These are phyloP conservation scores for Cladosporium sp. DNA, from an alignment of 2,329 filamentous ascomycete species.

Conservation along the genomic window DNA sequence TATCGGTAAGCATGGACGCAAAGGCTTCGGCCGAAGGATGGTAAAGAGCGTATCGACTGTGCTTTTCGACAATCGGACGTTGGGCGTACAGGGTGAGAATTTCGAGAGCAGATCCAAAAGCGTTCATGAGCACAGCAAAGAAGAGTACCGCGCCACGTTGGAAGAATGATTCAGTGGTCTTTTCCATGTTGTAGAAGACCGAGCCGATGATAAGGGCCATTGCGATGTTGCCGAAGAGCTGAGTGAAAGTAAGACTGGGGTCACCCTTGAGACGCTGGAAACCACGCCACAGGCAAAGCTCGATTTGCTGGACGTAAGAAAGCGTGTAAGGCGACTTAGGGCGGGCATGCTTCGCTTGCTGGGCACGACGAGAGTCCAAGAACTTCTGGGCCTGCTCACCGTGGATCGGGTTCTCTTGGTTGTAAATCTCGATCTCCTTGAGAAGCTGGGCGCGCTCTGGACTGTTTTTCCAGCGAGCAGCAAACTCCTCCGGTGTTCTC, in stretches of 20 bases:
- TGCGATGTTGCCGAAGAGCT: slow-evolving; percentile 66
- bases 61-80: slow-evolving; percentile 89
- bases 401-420: slow-evolving; percentile 42
- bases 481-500: slow-evolving; percentile 48
- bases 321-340: slow-evolving; percentile 77
- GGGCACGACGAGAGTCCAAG: slow-evolving; percentile 41
- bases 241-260: slow-evolving; percentile 66
- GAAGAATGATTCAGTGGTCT: slow-evolving; percentile 69
- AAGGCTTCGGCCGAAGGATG: slow-evolving; percentile 87
- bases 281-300: slow-evolving; percentile 76
- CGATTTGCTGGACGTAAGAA: slow-evolving; percentile 69
- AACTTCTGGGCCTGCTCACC: slow-evolving; percentile 44
- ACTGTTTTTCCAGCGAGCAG: slow-evolving; percentile 52
- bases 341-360: slow-evolving; percentile 50
- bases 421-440: slow-evolving; percentile 43
- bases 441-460: slow-evolving; percentile 43
- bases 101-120: slow-evolving; percentile 75
- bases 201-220: slow-evolving; percentile 75
- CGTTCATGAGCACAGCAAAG: slow-evolving; percentile 84
- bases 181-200: slow-evolving; percentile 73
- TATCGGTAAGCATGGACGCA: slow-evolving; percentile 78
- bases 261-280: slow-evolving; percentile 75
- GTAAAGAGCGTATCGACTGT: slow-evolving; percentile 79
- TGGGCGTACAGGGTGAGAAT: slow-evolving; percentile 84
- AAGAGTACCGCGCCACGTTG: slow-evolving; percentile 76